Base-by-base conservation (phyloP, 768 basidiomycete species). In the Lentinus brumalis region DNA sequence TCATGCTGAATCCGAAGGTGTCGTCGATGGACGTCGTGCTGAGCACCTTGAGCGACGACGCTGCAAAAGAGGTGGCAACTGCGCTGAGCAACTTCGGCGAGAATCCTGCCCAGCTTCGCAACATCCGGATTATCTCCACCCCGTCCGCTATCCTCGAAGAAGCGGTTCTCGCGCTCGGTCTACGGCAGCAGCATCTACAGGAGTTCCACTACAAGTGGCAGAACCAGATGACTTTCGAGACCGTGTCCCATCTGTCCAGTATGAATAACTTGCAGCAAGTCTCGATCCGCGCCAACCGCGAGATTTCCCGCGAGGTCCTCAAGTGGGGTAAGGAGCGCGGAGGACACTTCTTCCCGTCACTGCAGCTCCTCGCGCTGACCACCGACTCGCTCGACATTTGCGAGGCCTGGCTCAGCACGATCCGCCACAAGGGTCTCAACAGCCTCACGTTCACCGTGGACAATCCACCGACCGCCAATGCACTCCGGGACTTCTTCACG, bases 1-100 rank as follows among this genome's bases (percentile, higher is more conserved):
- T 65, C 38, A 14, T 59, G 41, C 40, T 61, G 21, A 47, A 45
- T 32, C 64, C 64, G 0, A 44, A 46, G 16, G 57, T 65, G 18
- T 38, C 53, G 1, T 44, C 32, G 7, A 46, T 65, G 49, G 50
- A 62, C 39, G 46, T 52, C 1, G n/a, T 31, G 26, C 21, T 64
- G 44, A 6, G 12, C 35, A 21, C n/a, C 2, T 42, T 51, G 50
- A 14, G 14, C 16, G 26, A 60, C 11, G 26, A 47, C 9, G 39
- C 58, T 0, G 58, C 45, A 5, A 12, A 30, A 15, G n/a, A 42
- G 12, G 40, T 59, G 21, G 58, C 45, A 4, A n/a, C 40, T 7
- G 57, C 58, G 14, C 29, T 64, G n/a, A 9, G 21, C 5, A 16
- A 52, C 4, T 57, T 56, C 51, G 38, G 44, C 1, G 31, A 50